Evolutionary conservation across 768 basidiomycete genomes (phyloP), one percentile per base, ranked within the genome.

Genomic region (Tylopilus vinaceipallidus): DNA sequence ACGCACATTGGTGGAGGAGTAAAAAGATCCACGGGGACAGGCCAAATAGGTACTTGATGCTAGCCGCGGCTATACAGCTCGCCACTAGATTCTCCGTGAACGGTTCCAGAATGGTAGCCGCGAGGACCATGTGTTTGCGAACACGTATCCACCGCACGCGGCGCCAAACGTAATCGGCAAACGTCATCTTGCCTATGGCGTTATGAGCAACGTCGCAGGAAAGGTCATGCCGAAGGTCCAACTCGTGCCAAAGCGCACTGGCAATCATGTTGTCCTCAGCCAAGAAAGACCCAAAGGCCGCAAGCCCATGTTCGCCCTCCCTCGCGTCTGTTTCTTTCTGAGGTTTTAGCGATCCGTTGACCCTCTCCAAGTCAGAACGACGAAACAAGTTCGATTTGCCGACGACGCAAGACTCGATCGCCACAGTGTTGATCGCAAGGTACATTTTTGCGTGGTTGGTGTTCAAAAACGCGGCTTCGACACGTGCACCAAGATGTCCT

Each of bases 231-330:
- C 89, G 79, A 30, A 92, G 74, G 30, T 82, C 86, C 3, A 98
- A 76, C 65, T 98, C 91, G 65, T 98, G 91, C 97, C 94, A 98
- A 12, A 99, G 73, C 2, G 91, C 82, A 40, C 82, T 75, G 16
- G 85, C 97, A 49, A 99, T 95, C 91, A 91, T 95, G 71, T 98
- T 98, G 72, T 99, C 97, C 69, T 99, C 97, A 0, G 97, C 95
- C 36, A 98, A 78, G 70, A 87, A 98, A 12, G 86, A 82, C 0
- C 86, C 87, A 55, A 98, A 98, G 0, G 82, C 86, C 8, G 81
- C 75, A 20, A 99, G 75, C 1, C 94, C 94, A 44, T 43, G 49
- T 11, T 58, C 56, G 19, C 59, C 55, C 32, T 69, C 54, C 20
- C 58, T 34, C 43, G 67, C 27, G 13, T 54, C 52, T 14, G 49